Evolutionary conservation across 2,329 filamentous ascomycete genomes (phyloP), one percentile per base, ranked within the genome.

Genomic region (Penicillium aurantiogriseum): DNA sequence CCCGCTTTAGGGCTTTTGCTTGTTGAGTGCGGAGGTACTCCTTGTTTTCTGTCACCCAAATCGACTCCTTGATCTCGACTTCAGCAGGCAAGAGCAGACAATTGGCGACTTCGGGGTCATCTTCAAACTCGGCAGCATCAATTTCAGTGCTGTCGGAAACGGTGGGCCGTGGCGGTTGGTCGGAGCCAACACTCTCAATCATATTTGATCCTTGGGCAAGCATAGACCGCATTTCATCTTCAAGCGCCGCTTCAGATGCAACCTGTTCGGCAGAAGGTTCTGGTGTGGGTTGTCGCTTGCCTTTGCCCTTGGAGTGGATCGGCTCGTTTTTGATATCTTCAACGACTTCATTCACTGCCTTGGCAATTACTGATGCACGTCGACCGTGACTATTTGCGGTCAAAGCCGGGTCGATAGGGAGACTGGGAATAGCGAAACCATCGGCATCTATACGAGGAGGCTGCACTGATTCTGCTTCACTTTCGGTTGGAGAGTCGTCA

Each of bases 21-120:
- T 97, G 92, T 70, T 95, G 89, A 48, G 87, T 84, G 9, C 93
- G 89, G 39, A 99, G 81, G 84, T 92, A 99, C 64, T 95, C 91
- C 71, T 94, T 92, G 74, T 99, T 97, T 71, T 92, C 88, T 58
- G 93, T 92, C 43, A 96, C 87, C 94, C 94, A 99, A 51, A 97
- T 90, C 58, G 87, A 86, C 73, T 97, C 92, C 73, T 97, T 97
- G 69, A 92, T 85, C 35, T 84, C 84, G 2, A 88, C 85, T 76
- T 97, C 92, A 3, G 85, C 84, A 1, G 87, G 83, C 0, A 83
- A 84, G 5, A 97, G 81, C 36, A 92, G 76, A 69, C 92, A 96
- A 66, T 89, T 89, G 58, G 83, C 79, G 5, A 99, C 91, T 73
- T 99, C 94, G 0, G 87, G 88, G 61, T 99, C 94, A 66, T 95